Base-by-base conservation (phyloP, 306 rosid species). In the Phaseolus lunatus region DNA sequence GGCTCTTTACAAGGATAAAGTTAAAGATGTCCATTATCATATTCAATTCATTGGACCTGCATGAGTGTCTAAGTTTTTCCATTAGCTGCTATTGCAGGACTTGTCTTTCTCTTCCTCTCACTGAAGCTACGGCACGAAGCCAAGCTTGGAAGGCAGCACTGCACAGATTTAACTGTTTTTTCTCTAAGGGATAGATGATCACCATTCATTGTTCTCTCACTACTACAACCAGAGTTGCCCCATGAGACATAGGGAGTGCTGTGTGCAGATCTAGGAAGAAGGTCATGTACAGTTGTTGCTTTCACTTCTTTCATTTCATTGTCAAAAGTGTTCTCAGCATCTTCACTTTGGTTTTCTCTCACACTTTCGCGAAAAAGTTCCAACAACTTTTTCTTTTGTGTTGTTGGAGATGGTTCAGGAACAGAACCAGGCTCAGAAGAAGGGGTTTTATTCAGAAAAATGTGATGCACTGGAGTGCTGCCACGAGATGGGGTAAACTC, bases 401-500 rank as follows among this genome's bases (percentile, higher is more conserved):
- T 69, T 31, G 82, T 75, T 48, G 92, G 93, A 11, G 93, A 87
- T 79, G 89, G 80, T 45, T 76, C 84, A 7, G 87, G 76, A 3
- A 52, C 4, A 3, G 87, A 72, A 67, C 39, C 43, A 6, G 77
- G 71, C 67, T 63, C 87, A 41, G 79, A 75, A 35, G 77, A 69
- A 44, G 80, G 82, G 73, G 68, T 44, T 71, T 82, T 82, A 15
- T 65, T 82, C 53, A 73, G 82, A 0, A 66, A 35, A 41, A 80
- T n/a, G 72, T 82, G 85, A 73, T 89, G 96, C 75, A 89, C 78
- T 4, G 98, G 98, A 35, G 98, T 89, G 87, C 67, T 87, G 22
- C 97, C 97, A 1, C 90, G 89, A 35, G 98, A 92, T 57, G 99
- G 97, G 33, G 98, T 89, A 65, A 88, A 87, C 23, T 95, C 99